phyloP scores from a whole-genome alignment of 768 basidiomycete species.

The Mycena pura region DNA sequence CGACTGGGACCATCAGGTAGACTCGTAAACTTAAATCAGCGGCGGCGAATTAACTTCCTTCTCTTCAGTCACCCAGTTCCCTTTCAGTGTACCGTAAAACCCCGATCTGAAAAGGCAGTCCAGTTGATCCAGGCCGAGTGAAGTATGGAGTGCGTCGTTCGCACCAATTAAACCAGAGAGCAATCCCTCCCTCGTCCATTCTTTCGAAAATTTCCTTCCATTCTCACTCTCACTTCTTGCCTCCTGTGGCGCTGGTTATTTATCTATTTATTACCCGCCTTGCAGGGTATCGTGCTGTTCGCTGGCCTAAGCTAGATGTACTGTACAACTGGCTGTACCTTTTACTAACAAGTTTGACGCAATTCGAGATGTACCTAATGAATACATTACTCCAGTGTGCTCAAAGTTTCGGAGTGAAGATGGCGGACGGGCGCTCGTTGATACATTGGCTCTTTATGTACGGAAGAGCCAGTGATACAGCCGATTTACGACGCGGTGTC shows the following conservation, averaged over 20 bases:
- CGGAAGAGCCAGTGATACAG: background rate
- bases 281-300: constrained; percentile 29
- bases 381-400: background rate
- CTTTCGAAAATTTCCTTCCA: constrained; percentile 22
- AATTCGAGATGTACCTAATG: constrained; percentile 20
- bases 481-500: constrained; percentile 14
- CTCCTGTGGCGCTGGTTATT: constrained; percentile 23
- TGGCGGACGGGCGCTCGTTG: background rate
- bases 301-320: constrained; percentile 21
- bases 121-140: constrained; percentile 59
- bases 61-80: constrained; percentile 62
- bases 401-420: background rate
- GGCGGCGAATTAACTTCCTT: constrained; percentile 11
- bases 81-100: constrained; percentile 64
- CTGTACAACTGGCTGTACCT: constrained; percentile 30
- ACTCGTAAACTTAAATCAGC: background rate
- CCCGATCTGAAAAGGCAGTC: constrained; percentile 64
- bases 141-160: constrained; percentile 15
- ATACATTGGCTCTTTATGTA: background rate
- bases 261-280: constrained; percentile 46
- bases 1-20: constrained; percentile 69
- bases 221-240: constrained; percentile 19
- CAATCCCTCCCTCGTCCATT: constrained; percentile 5
- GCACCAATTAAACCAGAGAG: constrained; percentile 21
- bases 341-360: constrained; percentile 24